Evolutionary conservation across 768 basidiomycete species (phyloP), one percentile per base, ranked within the genome.

Genomic region (Termitomyces sp.): DNA sequence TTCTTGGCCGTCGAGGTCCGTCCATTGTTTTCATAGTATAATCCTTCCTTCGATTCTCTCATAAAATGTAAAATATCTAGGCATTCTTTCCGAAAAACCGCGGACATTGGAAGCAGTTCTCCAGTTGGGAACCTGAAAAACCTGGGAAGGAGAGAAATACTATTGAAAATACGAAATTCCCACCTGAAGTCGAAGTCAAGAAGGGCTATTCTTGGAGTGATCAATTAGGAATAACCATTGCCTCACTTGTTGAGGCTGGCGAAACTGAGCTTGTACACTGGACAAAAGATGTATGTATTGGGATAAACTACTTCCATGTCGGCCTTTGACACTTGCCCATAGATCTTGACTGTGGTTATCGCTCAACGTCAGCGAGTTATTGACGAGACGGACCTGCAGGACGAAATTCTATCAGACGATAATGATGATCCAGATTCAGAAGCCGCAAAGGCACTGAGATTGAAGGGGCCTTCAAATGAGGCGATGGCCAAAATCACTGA

Each of bases 71-170:
- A 27, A 50, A 37, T 31, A 31, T n/a, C 9, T 8, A 94, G 92
- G 86, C 87, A 9, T 92, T 92, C 78, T 95, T 89, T 76, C 93
- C 93, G 15, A 95, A 91, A 77, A 93, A 91, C 71, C 82, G 89
- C 63, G 85, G 87, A 16, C 77, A 88, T 65, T 95, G 93, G 90
- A 93, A 94, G 72, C 83, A 85, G 65, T 90, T 81, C 68, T 92
- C 91, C 8, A 89, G 86, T 63, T 88, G 85, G 83, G 80, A 88
- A 72, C 86, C 87, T 62, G 86, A 74, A 64, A 68, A 71, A 59
- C 78, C 75, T 42, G 74, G 68, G 55, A 69, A 69, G 51, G 70
- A 70, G 54, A 70, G 70, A 54, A 74, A 73, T 57, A 66, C 68
- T 42, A 73, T 77, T 51, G 71, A 75, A 51, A 82, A 83, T 62